Evolutionary conservation across 768 basidiomycete species (phyloP), one percentile per base, ranked within the genome.

Genomic region (Hygrocybe punicea): DNA sequence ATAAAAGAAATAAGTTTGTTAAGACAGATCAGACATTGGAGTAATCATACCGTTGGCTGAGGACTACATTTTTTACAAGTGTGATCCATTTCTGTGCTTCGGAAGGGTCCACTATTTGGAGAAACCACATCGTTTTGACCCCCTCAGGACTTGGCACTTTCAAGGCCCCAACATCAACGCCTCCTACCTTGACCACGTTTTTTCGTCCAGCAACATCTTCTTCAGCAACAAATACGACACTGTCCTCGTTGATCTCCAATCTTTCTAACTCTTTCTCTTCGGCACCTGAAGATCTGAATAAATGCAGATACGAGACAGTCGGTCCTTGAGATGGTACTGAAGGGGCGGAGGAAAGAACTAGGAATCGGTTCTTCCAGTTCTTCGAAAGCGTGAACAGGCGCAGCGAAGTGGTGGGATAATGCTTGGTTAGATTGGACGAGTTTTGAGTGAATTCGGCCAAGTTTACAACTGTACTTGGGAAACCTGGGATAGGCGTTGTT

Each of bases 31-130:
- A 36, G 6, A 37, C 17, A 51, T 14, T 42, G 11, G 19, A 42
- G 36, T 36, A 57, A 13, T 51, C 68, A 37, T 62, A 89, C 89
- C 87, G 76, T 70, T 89, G 89, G 13, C 79, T 79, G 34, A 92
- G 76, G 47, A 92, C 85, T 1, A 82, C 81, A 56, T 75, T 81
- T 69, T 91, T 92, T 63, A 92, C 87, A 21, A 78, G 77, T 4
- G 81, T 75, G 58, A 92, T 91, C 90, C 90, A 92, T 58, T 77
- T 78, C 63, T 90, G 87, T 10, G 86, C 82, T 64, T 87, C 86
- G 1, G 64, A 67, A 7, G 79, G 69, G 66, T 85, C 82, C 19
- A 75, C 61, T 54, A 91, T 85, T 55, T 90, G 86, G 54, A 92
- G 68, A 53, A 85, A 76, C 88, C 89, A 89, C 74, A 85, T 84